Percentiles rank a stretch among this genome's conserved stretches.
Evolutionary conservation across 129 eudicot species (phyloP).

Genomic region (Silybum marianum): DNA sequence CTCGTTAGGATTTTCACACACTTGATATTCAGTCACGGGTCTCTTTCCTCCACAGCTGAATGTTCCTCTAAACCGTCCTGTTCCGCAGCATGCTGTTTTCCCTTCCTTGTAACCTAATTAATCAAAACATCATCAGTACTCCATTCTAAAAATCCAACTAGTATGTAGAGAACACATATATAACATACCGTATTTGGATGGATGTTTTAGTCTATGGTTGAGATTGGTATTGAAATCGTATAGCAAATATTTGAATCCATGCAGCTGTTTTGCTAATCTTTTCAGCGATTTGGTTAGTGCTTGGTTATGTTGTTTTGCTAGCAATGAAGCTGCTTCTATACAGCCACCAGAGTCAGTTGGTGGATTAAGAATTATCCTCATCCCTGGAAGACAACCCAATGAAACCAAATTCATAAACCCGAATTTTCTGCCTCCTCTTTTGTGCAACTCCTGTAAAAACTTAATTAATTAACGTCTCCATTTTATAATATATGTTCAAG

Average conservation of each 20-base stretch:
- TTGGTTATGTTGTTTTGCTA: conserved; percentile 53
- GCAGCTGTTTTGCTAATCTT: conserved; percentile 37
- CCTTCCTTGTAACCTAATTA: conserved; percentile 61
- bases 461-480: neutral
- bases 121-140: neutral
- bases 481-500: neutral
- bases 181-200: conserved; percentile 54
- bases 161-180: neutral
- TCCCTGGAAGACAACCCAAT: conserved; percentile 64
- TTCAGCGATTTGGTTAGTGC: conserved; percentile 41
- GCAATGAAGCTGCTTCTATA: conserved; percentile 42
- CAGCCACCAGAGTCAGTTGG: conserved; percentile 39
- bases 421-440: conserved; percentile 66
- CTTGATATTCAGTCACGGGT: conserved; percentile 44
- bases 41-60: conserved; percentile 79
- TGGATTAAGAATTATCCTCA: conserved; percentile 45
- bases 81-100: conserved; percentile 75
- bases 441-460: conserved; percentile 52
- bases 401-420: conserved; percentile 66
- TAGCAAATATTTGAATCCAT: conserved; percentile 55
- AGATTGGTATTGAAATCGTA: conserved; percentile 49
- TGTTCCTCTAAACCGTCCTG: conserved; percentile 60
- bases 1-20: conserved; percentile 58
- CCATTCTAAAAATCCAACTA: neutral
- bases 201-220: conserved; percentile 41